Percentiles rank a stretch among this genome's conserved stretches.
Evolutionary conservation across 139 green algal genomes (phyloP).

Genomic region (Marvania coccoides): DNA sequence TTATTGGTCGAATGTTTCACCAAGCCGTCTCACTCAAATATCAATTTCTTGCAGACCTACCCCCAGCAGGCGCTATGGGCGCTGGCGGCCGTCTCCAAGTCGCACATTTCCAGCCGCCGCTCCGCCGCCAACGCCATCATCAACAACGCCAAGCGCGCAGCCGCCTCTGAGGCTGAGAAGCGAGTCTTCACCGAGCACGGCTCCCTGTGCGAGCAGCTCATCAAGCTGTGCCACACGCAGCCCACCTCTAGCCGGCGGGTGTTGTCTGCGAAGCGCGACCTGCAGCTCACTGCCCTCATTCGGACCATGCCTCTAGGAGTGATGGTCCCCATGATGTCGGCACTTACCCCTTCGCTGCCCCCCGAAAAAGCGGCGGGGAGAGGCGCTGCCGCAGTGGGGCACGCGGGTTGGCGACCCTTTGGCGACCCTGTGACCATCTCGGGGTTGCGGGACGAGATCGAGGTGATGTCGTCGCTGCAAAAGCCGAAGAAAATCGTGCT

Average conservation of each 20-base stretch:
- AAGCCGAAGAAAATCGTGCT: constrained; percentile 81
- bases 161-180: background rate
- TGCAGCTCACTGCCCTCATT: constrained; percentile 47
- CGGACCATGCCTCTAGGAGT: constrained; percentile 62
- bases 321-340: constrained; percentile 51
- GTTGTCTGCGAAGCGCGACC: constrained; percentile 23
- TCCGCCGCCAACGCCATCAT: constrained; percentile 31
- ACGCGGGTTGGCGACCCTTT: background rate
- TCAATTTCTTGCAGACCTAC: constrained; percentile 8
- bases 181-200: constrained; percentile 34
- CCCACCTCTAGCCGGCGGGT: background rate
- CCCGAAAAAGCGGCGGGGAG: constrained; percentile 10
- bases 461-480: constrained; percentile 75
- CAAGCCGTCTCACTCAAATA: too few relatives aligned
- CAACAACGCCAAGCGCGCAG: constrained; percentile 6
- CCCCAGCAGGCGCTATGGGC: constrained; percentile 76
- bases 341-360: constrained; percentile 21
- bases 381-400: constrained; percentile 8
- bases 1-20: too few relatives aligned
- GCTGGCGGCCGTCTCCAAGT: constrained; percentile 67
- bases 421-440: constrained; percentile 52
- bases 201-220: constrained; percentile 68
- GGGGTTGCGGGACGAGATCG: constrained; percentile 71
- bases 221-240: constrained; percentile 53
- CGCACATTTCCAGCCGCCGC: constrained; percentile 34